Percentiles rank a stretch among this genome's conserved stretches.
Evolutionary conservation across 2,329 filamentous ascomycete genomes (phyloP).

Genomic region (Arthrobotrys pseudoclavata): DNA sequence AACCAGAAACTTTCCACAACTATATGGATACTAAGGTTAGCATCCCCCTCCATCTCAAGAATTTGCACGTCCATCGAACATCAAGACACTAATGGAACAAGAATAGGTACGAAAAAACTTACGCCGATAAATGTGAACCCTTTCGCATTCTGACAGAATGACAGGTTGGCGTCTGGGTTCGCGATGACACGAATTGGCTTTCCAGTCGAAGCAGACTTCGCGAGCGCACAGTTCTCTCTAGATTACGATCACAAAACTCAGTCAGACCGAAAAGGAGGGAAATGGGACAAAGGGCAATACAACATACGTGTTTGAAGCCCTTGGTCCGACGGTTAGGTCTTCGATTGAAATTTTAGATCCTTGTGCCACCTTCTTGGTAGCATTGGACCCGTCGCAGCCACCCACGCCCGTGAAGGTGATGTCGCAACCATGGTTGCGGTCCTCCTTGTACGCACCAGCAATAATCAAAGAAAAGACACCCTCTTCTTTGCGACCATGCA

Average conservation of each 20-base stretch:
- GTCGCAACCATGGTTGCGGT: not conserved
- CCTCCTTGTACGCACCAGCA: constrained; percentile 16
- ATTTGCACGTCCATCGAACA: no score
- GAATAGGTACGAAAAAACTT: constrained; percentile 5
- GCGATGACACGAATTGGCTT: constrained; percentile 31
- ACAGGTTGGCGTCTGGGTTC: not conserved
- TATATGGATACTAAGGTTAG: not conserved
- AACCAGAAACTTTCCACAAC: not conserved
- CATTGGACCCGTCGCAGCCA: not conserved
- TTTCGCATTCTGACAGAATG: not conserved
- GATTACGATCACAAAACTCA: not conserved
- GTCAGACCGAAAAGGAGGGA: not conserved
- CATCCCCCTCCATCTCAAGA: not conserved
- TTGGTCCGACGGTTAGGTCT: not conserved
- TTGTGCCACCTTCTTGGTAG: not conserved
- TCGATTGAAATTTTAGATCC: constrained; percentile 7
- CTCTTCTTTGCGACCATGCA: constrained; percentile 19
- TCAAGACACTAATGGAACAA: not conserved
- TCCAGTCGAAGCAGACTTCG: not conserved
- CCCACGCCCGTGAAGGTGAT: constrained; percentile 33
- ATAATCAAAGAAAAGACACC: constrained; percentile 27
- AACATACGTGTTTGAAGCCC: constrained; percentile 19
- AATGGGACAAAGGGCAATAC: not conserved
- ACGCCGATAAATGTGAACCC: constrained; percentile 30
- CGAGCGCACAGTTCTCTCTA: constrained; percentile 20